These are phyloP conservation scores for Zoysia pacifica DNA, from an alignment of 176 grass and related monocot species.

Conservation along the genomic window DNA sequence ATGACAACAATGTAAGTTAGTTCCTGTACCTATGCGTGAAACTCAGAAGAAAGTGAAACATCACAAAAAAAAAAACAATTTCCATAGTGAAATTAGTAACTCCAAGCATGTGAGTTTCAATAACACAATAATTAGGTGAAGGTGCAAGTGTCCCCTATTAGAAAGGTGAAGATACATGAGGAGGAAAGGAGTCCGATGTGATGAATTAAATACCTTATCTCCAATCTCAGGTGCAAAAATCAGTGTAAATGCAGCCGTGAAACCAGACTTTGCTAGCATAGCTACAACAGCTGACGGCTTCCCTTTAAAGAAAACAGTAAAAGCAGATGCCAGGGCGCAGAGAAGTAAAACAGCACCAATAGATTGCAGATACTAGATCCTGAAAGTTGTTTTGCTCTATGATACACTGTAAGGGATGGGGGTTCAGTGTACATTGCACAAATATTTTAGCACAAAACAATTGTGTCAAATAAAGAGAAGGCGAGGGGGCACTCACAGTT, in stretches of 20 bases:
- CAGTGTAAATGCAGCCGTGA: constrained; percentile 82
- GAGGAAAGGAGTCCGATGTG: not conserved
- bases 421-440: constrained; percentile 19
- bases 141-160: not conserved
- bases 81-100: no score
- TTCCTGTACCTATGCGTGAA: no score
- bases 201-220: constrained; percentile 70
- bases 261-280: constrained; percentile 87
- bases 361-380: constrained; percentile 53
- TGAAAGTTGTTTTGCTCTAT: constrained; percentile 55
- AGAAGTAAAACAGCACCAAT: constrained; percentile 65
- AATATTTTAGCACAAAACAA: not conserved
- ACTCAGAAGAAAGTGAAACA: no score
- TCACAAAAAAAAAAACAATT: no score
- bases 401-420: constrained; percentile 40
- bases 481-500: constrained; percentile 53
- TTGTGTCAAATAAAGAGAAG: not conserved
- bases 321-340: constrained; percentile 50
- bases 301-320: constrained; percentile 75
- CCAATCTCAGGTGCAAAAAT: constrained; percentile 98
- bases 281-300: constrained; percentile 61
- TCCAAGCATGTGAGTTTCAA: not conserved
- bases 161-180: not conserved
- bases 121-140: not conserved
- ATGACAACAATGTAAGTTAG: no score